A percentile compares a stretch with the other conserved stretches of the same genome.
These are phyloP conservation scores for Solioccasus polychromus DNA, from an alignment of 768 basidiomycete species.

Conservation along the genomic window DNA sequence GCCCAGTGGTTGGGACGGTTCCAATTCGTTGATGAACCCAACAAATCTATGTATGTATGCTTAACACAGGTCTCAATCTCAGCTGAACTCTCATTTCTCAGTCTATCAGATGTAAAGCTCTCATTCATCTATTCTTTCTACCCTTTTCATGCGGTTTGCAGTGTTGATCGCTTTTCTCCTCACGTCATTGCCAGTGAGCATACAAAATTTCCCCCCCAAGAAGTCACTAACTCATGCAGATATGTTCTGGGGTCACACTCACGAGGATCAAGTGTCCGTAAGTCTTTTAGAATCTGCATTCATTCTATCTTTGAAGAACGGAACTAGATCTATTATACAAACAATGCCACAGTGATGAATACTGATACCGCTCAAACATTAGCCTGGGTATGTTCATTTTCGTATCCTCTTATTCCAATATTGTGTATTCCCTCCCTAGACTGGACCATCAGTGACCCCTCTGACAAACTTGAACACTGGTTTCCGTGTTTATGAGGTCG, in stretches of 20 bases:
- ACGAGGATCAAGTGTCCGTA: constrained; percentile 70
- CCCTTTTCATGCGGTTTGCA: constrained; percentile 22
- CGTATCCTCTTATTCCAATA: constrained; percentile 4
- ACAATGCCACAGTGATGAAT: constrained; percentile 62
- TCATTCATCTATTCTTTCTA: neutral
- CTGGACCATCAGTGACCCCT: constrained; percentile 69
- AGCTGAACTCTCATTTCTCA: constrained; percentile 15
- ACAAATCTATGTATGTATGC: constrained; percentile 63
- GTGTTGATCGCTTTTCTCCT: constrained; percentile 74
- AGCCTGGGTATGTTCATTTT: constrained; percentile 41
- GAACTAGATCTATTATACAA: constrained; percentile 63
- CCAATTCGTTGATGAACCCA: constrained; percentile 59
- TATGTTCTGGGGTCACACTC: constrained; percentile 78
- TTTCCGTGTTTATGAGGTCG: constrained; percentile 50
- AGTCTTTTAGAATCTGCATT: constrained; percentile 7
- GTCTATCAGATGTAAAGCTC: constrained; percentile 47
- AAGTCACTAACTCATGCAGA: constrained; percentile 35
- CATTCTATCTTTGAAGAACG: neutral
- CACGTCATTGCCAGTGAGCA: constrained; percentile 72
- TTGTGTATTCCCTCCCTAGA: constrained; percentile 38
- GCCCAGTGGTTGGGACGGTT: constrained; percentile 67
- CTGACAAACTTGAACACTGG: constrained; percentile 71
- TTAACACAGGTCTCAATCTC: neutral
- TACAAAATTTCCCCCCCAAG: neutral
- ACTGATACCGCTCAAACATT: constrained; percentile 54